Evolutionary conservation across 2,329 filamentous ascomycete genomes (phyloP).

Genomic region (Diatrype stigma): DNA sequence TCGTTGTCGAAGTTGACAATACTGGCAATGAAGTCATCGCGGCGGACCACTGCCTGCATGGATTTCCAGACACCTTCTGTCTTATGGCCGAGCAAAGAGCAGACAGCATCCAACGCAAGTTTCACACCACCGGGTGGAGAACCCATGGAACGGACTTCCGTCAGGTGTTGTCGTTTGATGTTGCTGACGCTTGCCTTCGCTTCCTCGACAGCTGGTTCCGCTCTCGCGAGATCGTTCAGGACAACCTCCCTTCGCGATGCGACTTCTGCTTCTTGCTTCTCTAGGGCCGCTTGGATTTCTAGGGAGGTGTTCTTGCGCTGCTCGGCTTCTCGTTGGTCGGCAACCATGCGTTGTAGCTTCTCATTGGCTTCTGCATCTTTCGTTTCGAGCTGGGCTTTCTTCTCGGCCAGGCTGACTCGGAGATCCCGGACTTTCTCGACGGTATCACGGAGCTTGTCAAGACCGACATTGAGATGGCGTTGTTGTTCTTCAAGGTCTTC

Average conservation of each 20-base stretch:
- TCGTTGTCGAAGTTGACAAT: constrained; percentile 98
- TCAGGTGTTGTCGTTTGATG: constrained; percentile 96
- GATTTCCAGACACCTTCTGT: constrained; percentile 80
- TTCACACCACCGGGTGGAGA: constrained; percentile 88
- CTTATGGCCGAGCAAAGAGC: constrained; percentile 87
- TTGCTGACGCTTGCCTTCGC: constrained; percentile 96
- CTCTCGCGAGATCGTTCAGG: constrained; percentile 78
- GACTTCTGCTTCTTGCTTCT: constrained; percentile 86
- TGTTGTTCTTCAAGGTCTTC: constrained; percentile 98
- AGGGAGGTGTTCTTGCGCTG: constrained; percentile 83
- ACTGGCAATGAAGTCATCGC: constrained; percentile 95
- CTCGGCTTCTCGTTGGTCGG: constrained; percentile 91
- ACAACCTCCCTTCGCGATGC: constrained; percentile 80
- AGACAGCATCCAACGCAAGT: constrained; percentile 92
- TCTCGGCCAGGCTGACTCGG: constrained; percentile 83
- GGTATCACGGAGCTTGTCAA: constrained; percentile 95
- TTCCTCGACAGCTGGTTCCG: constrained; percentile 88
- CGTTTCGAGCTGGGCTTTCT: constrained; percentile 86
- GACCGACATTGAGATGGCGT: constrained; percentile 93
- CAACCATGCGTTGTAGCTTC: constrained; percentile 95
- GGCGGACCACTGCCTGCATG: constrained; percentile 81
- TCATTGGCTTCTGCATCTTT: constrained; percentile 96
- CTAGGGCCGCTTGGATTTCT: constrained; percentile 81
- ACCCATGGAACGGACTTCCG: constrained; percentile 95
- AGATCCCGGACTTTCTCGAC: constrained; percentile 96